These are phyloP conservation scores for Diophrys sp. DNA, from an alignment of 73 alveolate species.

Conservation along the genomic window DNA sequence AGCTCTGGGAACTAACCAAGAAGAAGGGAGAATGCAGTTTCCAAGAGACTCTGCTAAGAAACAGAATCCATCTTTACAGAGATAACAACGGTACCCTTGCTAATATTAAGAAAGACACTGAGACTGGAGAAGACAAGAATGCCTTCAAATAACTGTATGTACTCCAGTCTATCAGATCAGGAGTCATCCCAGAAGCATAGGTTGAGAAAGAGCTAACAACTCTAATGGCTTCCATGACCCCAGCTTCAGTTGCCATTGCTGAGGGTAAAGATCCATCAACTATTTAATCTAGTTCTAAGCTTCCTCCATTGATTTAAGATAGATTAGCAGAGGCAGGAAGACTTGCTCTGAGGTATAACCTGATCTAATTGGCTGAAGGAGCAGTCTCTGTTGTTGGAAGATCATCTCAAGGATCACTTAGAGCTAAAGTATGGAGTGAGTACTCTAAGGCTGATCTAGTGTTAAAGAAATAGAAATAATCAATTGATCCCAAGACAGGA, in stretches of 20 bases:
- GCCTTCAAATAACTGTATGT: conserved; percentile 85
- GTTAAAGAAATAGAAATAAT: conserved; percentile 69
- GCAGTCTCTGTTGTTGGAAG: conserved; percentile 63
- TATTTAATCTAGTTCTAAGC: conserved; percentile 47
- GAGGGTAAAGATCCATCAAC: conserved; percentile 70
- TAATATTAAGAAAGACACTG: conserved; percentile 93
- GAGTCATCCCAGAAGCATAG: conserved; percentile 92
- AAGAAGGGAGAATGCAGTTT: conserved; percentile 95
- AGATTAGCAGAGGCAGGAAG: conserved; percentile 90
- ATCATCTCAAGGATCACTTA: conserved; percentile 65
- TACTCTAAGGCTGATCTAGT: conserved; percentile 81
- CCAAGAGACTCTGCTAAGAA: conserved; percentile 89
- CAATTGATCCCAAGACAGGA: conserved; percentile 83
- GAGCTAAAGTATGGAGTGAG: conserved; percentile 82
- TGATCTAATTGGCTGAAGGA: conserved; percentile 73
- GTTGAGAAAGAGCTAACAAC: conserved; percentile 96
- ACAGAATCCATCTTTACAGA: conserved; percentile 93
- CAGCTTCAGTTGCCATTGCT: conserved; percentile 69
- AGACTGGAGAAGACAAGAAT: conserved; percentile 82
- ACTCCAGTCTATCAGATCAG: conserved; percentile 91
- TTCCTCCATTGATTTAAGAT: conserved; percentile 68
- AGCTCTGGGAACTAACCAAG: conserved; percentile 93
- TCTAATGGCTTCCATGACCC: conserved; percentile 86
- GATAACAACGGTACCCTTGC: conserved; percentile 95
- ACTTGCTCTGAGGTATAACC: conserved; percentile 78